phyloP scores from a whole-genome alignment of 305 asterid genomes.

The Stenogyne calaminthoides region DNA sequence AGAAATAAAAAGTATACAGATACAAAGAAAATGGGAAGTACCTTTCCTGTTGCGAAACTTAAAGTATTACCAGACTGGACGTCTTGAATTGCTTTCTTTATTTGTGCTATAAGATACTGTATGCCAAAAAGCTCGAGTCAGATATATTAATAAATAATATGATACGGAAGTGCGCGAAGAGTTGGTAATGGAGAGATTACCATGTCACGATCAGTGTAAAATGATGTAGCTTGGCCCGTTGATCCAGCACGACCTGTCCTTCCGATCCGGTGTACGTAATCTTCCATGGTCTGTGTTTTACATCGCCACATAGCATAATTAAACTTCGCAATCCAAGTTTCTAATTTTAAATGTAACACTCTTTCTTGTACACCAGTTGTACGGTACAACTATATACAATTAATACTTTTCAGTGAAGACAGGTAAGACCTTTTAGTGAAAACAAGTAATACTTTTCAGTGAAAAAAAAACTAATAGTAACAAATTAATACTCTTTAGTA shows the following conservation, averaged over 20 bases:
- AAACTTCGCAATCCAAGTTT: conserved; percentile 19
- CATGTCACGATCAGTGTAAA: conserved; percentile 81
- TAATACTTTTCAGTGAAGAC: no score
- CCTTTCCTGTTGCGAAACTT: conserved; percentile 83
- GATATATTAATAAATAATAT: background rate
- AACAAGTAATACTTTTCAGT: no score
- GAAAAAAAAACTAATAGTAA: no score
- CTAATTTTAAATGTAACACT: background rate
- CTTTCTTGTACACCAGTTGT: no score
- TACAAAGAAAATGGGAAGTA: conserved; percentile 25
- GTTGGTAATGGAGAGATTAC: conserved; percentile 38
- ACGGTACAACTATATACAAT: no score
- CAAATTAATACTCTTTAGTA: no score
- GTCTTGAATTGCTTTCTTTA: conserved; percentile 76
- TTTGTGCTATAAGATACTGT: conserved; percentile 79
- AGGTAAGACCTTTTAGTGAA: no score
- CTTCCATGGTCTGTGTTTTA: conserved; percentile 77
- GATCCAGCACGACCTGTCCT: conserved; percentile 96
- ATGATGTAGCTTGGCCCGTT: conserved; percentile 86
- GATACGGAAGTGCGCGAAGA: background rate
- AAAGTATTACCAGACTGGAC: conserved; percentile 70
- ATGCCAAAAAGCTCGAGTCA: conserved; percentile 27
- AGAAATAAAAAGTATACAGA: background rate
- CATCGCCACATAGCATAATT: conserved; percentile 27
- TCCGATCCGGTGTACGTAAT: conserved; percentile 88